Percentiles rank a stretch among this genome's conserved stretches.
Evolutionary conservation across 2,329 filamentous ascomycete species (phyloP).

Genomic region (Mycosphaerella arachidis): DNA sequence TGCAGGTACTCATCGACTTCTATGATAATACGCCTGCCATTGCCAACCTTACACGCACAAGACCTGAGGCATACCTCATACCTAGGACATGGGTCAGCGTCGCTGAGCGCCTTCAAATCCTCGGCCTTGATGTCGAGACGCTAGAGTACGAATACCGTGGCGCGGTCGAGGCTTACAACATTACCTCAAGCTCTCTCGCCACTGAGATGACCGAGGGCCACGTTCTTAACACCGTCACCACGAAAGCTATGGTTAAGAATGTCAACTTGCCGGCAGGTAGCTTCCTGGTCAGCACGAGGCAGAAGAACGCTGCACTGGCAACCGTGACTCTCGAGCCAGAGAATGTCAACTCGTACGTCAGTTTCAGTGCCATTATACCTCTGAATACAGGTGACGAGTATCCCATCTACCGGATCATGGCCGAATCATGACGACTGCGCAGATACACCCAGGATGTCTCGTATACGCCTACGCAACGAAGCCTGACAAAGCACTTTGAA

Average conservation of each 20-base stretch:
- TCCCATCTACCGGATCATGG: conserved; percentile 16
- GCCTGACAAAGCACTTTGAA: background rate
- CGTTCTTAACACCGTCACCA: conserved; percentile 22
- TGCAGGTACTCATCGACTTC: conserved; percentile 16
- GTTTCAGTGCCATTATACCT: conserved; percentile 22
- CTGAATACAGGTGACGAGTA: conserved; percentile 24
- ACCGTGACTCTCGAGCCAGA: conserved; percentile 28
- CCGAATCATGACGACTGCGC: background rate
- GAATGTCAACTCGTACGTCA: conserved; percentile 24
- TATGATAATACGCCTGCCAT: conserved; percentile 17
- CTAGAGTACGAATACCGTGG: conserved; percentile 20
- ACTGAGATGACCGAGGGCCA: conserved; percentile 23
- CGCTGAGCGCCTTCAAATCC: conserved; percentile 20
- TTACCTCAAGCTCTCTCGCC: conserved; percentile 17
- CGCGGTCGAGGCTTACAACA: conserved; percentile 23
- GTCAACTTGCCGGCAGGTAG: conserved; percentile 22
- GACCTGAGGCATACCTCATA: conserved; percentile 27
- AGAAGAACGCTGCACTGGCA: conserved; percentile 27
- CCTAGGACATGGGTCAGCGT: conserved; percentile 24
- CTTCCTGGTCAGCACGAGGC: conserved; percentile 24
- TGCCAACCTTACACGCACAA: conserved; percentile 19
- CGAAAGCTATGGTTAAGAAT: conserved; percentile 11
- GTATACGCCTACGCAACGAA: background rate
- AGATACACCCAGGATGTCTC: background rate
- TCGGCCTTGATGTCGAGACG: conserved; percentile 24